Evolutionary conservation across 208 protist genomes (phyloP), one percentile per base, ranked within the genome.

Genomic region (Crithidia thermophila): DNA sequence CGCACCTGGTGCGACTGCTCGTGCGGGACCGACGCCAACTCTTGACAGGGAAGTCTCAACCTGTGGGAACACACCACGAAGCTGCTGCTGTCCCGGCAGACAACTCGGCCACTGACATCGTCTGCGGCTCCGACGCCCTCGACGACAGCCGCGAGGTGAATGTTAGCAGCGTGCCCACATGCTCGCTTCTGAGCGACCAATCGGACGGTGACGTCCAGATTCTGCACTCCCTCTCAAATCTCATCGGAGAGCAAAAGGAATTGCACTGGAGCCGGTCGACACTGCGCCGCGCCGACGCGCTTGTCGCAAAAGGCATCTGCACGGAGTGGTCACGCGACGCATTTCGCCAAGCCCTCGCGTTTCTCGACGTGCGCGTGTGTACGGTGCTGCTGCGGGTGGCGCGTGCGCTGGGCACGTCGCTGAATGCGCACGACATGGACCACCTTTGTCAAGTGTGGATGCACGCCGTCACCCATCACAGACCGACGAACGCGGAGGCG

Each of bases 401-500:
- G 10, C 84, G 81, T 10, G 39, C 36, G 16, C 45, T 85, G 3
- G 78, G 79, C 25, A 39, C 72, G 61, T 67, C 81, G n/a, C 51
- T 94, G 11, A 78, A 46, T 25, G 82, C 87, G 13, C 71, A 81
- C 43, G 85, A 87, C 57, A 78, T 94, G 14, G 88, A 91, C 59
- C 68, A 51, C 13, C 73, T 93, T 4, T 87, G 85, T 55, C 74
- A 81, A n/a, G 52, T 81, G 20, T 93, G 87, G 87, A 59, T 93
- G 61, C 65, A 67, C 50, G 78, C 81, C 36, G 53, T 85, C n/a
- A 36, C 69, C 27, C 70, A 72, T 49, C 59, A 39, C 25, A 31
- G n/a, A 45, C 21, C 49, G 28, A 20, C 34, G 13, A 49, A 55
- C 3, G 16, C 34, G 0, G 28, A 13, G 8, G 51, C 28, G 21